Conservation (phyloP, 2,329 filamentous ascomycete genomes). For the Canariomyces notabilis region DNA sequence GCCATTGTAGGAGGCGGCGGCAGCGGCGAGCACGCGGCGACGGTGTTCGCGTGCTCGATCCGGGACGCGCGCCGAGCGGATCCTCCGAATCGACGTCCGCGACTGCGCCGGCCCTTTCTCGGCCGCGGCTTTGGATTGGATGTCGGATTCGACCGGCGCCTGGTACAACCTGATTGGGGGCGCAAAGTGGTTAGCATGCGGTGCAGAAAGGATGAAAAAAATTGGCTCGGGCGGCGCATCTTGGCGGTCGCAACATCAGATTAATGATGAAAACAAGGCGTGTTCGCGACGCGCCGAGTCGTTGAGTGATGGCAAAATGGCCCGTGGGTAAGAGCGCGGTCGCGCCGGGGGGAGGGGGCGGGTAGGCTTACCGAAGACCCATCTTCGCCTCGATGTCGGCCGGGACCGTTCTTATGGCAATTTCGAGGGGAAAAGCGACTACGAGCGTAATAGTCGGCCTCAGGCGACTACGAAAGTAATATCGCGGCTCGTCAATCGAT, state of each 20-base stretch:
- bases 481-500: slow-evolving; percentile 23
- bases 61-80: slow-evolving; percentile 10
- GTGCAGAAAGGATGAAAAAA: slow-evolving; percentile 2
- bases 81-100: slow-evolving; percentile 28
- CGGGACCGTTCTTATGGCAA: background rate
- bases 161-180: slow-evolving; percentile 30
- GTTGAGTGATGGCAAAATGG: slow-evolving; percentile 16
- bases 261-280: slow-evolving; percentile 6
- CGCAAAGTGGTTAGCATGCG: slow-evolving; percentile 17
- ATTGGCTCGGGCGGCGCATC: background rate
- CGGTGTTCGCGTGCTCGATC: slow-evolving; percentile 22
- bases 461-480: slow-evolving; percentile 15
- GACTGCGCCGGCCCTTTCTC: slow-evolving; percentile 25
- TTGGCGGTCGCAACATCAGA: slow-evolving; percentile 1
- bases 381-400: slow-evolving; percentile 20
- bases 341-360: slow-evolving; percentile 9
- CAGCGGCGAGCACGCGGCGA: slow-evolving; percentile 18
- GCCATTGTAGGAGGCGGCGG: slow-evolving; percentile 8
- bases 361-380: slow-evolving; percentile 28
- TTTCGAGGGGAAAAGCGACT: slow-evolving; percentile 15
- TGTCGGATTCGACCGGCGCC: slow-evolving; percentile 30
- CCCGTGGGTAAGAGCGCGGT: slow-evolving; percentile 16
- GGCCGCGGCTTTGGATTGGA: slow-evolving; percentile 24
- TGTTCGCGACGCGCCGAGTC: slow-evolving; percentile 1
- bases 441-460: slow-evolving; percentile 13